Percentiles rank a stretch among this genome's conserved stretches.
These are phyloP conservation scores for Neophaeococcomyces aloes DNA, from an alignment of 2,329 filamentous ascomycete genomes.

Conservation along the genomic window DNA sequence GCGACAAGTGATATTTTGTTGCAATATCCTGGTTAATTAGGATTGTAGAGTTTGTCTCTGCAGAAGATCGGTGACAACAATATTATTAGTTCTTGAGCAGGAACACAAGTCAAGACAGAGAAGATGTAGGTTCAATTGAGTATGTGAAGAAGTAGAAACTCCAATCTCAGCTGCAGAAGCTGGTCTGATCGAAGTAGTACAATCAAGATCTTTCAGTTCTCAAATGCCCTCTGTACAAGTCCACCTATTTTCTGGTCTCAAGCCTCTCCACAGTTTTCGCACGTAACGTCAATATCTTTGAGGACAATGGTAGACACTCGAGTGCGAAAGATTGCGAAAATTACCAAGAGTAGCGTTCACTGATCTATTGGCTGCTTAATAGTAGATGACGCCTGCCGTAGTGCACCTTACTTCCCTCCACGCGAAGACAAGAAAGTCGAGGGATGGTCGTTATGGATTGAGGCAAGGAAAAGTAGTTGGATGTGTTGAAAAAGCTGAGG, in stretches of 20 bases:
- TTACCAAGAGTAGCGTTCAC: no score
- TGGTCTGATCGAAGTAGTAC: conserved; percentile 4
- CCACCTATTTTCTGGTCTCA: background rate
- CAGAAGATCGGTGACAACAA: conserved; percentile 1
- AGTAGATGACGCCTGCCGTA: no score
- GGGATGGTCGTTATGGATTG: no score
- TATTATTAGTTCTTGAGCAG: conserved; percentile 7
- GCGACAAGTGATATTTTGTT: background rate
- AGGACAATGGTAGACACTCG: no score
- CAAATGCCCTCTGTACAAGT: conserved; percentile 2
- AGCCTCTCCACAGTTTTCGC: background rate
- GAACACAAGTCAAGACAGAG: conserved; percentile 4
- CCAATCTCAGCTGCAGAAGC: background rate
- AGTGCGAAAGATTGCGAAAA: background rate
- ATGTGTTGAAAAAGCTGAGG: no score
- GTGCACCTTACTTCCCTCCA: no score
- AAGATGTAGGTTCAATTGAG: conserved; percentile 11
- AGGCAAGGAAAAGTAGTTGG: no score
- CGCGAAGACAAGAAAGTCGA: no score
- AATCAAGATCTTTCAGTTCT: conserved; percentile 8
- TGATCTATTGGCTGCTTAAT: no score
- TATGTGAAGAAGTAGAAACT: conserved; percentile 8
- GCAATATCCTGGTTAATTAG: background rate
- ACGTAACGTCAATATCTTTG: no score
- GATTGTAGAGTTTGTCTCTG: background rate